Base-by-base conservation (phyloP, 345 rosid species). In the Camelina neglecta region DNA sequence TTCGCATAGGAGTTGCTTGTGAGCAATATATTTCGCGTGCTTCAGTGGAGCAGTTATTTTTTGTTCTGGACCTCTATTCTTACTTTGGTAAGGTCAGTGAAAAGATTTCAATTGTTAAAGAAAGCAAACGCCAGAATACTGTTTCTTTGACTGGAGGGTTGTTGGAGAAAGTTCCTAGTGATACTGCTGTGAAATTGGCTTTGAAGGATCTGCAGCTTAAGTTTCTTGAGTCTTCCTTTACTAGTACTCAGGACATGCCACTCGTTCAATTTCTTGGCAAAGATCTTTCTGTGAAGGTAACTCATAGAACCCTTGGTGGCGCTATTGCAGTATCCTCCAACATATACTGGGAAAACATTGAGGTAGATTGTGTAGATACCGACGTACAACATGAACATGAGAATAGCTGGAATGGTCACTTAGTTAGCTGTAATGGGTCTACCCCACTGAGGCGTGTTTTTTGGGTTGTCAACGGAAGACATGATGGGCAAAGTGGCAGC, bases 241-340 rank as follows among this genome's bases (percentile, higher is more conserved):
- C 62, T 44, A 75, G 83, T 69, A 83, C 80, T 72, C 86, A 88
- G 81, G 96, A 82, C 73, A 81, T 68, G 85, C 98, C 97, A 63
- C 89, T 95, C 41, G 99, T 87, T 83, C 98, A 89, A 77, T 92
- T 95, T 78, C 75, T 73, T 70, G 99, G 98, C 74, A 87, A 89
- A 69, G 89, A 83, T 82, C 85, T 95, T 77, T 83, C 63, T 60
- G 67, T 86, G 78, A 92, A 92, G 82, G 98, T 95, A 69, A 55
- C 85, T 81, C 98, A 95, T 72, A 90, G 98, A 84, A 92, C 97
- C 62, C 98, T 95, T 42, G 99, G 99, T 21, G 99, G 99, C 59
- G 99, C 99, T 33, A 64, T 92, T 77, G 99, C 89, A 71, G 90
- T 92, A 79, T 92, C 99, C 45, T 95, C 96, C 50, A 78, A 82